Base-by-base conservation (phyloP, 169 alveolate genomes). In the Plasmodium yoelii region DNA sequence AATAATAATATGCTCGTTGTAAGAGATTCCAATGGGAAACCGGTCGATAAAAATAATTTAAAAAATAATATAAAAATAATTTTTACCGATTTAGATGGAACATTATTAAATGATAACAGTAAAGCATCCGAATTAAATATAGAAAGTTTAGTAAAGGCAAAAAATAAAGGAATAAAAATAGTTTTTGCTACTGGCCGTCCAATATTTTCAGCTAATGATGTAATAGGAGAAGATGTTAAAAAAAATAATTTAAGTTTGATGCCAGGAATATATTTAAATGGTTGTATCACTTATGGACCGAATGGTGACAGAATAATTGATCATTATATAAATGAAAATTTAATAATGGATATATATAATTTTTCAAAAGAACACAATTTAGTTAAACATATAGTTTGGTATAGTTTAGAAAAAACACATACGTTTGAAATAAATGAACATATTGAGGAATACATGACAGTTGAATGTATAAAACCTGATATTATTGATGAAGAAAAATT, bases 231-330 rank as follows among this genome's bases (percentile, higher is more conserved):
- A 63, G 47, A 75, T 22, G 8, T 63, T 46, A 75, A 75, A 49
- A 75, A 75, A 51, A 10, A 44, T 28, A 67, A 75, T 10, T 46
- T 75, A 61, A 75, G 88, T 26, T 56, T 51, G 7, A 24, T 87
- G 12, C 95, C 95, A 5, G 95, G 95, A 19, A 82, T 92, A 53
- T 92, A 71, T 53, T 61, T 92, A 44, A 92, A 92, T 51, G 95
- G 95, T 2, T 65, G 92, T 24, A 77, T 88, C 28, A 92, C 90
- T 19, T 88, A 80, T 68, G 93, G 73, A 22, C 56, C n/a, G 18
- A 72, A 73, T n/a, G 95, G 93, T 18, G 61, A 72, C 19, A 24
- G 68, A 53, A 70, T 92, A 15, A 46, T 67, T 24, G 82, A 77
- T 19, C 39, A 59, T 13, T 65, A 70, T 19, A 88, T 92, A 34